phyloP scores from a whole-genome alignment of 495 filamentous ascomycete species.

The Aspergillus heteromorphus region DNA sequence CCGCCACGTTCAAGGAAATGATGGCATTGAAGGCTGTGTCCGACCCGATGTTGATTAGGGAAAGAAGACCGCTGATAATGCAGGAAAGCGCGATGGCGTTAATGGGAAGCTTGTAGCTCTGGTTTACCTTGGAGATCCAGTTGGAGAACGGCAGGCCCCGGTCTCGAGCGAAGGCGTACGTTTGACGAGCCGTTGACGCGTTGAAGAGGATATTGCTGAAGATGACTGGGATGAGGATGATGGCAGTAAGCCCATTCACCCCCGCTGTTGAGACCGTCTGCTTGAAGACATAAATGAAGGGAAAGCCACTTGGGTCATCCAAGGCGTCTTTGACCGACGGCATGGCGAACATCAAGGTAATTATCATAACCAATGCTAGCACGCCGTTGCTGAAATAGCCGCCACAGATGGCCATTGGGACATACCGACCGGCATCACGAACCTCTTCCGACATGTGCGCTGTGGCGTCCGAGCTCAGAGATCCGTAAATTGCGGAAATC shows the following conservation, averaged over 20 bases:
- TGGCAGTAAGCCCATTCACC: slow-evolving; percentile 15
- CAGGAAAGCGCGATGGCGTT: slow-evolving; percentile 19
- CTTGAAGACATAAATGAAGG: slow-evolving; percentile 30
- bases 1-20: slow-evolving; percentile 30
- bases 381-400: slow-evolving; percentile 31
- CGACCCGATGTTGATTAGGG: slow-evolving; percentile 40
- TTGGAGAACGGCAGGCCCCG: slow-evolving; percentile 42
- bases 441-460: slow-evolving; percentile 41
- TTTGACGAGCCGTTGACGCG: slow-evolving; percentile 16
- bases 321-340: slow-evolving; percentile 29
- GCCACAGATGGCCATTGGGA: slow-evolving; percentile 28
- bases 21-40: slow-evolving; percentile 52
- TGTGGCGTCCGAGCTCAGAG: slow-evolving; percentile 28
- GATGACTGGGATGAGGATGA: slow-evolving; percentile 22
- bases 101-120: slow-evolving; percentile 28
- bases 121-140: slow-evolving; percentile 25
- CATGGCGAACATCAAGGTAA: slow-evolving; percentile 34
- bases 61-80: slow-evolving; percentile 14
- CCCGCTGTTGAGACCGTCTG: slow-evolving; percentile 21
- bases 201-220: slow-evolving; percentile 19
- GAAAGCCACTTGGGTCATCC: slow-evolving; percentile 22
- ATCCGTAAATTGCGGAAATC: slow-evolving; percentile 22
- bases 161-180: slow-evolving; percentile 17
- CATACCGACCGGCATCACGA: slow-evolving; percentile 28
- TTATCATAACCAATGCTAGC: slow-evolving; percentile 30